phyloP scores from a whole-genome alignment of 805 yeast genomes.

The Zygoascus bituminiphila region DNA sequence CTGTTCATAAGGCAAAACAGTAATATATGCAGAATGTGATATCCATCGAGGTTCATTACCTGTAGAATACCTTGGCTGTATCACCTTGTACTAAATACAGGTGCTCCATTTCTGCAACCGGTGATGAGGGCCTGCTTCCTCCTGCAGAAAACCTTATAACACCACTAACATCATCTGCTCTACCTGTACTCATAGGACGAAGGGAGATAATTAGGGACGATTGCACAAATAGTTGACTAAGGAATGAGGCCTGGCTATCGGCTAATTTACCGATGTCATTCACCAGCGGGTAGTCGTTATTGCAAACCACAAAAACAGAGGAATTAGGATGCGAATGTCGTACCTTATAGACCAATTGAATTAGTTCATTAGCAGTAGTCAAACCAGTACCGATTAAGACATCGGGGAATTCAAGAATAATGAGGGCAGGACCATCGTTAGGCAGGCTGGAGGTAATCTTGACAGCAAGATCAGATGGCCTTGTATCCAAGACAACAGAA shows the following conservation, averaged over 20 bases:
- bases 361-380: conserved; percentile 31
- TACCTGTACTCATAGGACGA: conserved; percentile 66
- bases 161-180: conserved; percentile 79
- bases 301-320: conserved; percentile 31
- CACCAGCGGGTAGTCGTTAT: conserved; percentile 35
- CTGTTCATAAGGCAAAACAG: neutral
- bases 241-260: conserved; percentile 36
- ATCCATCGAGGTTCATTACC: too few species aligned
- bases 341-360: conserved; percentile 30
- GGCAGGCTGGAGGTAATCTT: neutral
- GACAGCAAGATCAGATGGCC: neutral
- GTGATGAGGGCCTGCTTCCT: conserved; percentile 29
- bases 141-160: conserved; percentile 55
- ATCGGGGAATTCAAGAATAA: conserved; percentile 43
- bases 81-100: conserved; percentile 54
- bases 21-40: neutral
- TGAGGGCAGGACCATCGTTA: conserved; percentile 16
- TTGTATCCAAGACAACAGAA: conserved; percentile 5
- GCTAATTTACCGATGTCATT: conserved; percentile 33
- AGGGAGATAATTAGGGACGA: conserved; percentile 47
- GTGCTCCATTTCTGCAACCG: conserved; percentile 53
- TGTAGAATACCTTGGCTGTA: conserved; percentile 34
- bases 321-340: conserved; percentile 25
- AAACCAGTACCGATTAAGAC: conserved; percentile 38
- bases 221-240: conserved; percentile 41